These are phyloP conservation scores for Penicillium mononematosum DNA, from an alignment of 495 filamentous ascomycete genomes.

Conservation along the genomic window DNA sequence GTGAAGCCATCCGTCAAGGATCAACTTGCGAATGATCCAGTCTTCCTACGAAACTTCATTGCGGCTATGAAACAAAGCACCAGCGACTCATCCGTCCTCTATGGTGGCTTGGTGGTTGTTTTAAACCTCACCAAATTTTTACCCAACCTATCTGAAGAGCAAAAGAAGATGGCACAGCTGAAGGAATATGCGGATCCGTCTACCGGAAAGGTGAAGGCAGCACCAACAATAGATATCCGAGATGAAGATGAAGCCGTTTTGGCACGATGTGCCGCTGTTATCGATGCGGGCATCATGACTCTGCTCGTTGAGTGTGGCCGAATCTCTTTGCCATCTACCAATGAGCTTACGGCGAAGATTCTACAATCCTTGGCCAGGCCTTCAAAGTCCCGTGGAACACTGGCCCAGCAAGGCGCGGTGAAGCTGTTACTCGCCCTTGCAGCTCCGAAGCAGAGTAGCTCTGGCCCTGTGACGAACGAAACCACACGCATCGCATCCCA, in stretches of 20 bases:
- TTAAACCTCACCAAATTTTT: constrained; percentile 79
- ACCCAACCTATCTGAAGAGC: constrained; percentile 79
- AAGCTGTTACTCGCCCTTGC: constrained; percentile 74
- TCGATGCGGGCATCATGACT: constrained; percentile 72
- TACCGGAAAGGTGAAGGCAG: constrained; percentile 50
- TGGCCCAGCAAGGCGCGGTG: constrained; percentile 89
- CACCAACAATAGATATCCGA: constrained; percentile 61
- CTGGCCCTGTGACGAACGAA: constrained; percentile 37
- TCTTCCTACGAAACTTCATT: constrained; percentile 66
- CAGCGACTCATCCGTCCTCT: constrained; percentile 67
- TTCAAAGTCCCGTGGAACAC: constrained; percentile 65
- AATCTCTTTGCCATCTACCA: constrained; percentile 61
- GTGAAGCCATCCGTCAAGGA: constrained; percentile 82
- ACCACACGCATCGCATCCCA: constrained; percentile 69
- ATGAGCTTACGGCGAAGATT: constrained; percentile 67
- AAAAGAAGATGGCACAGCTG: constrained; percentile 84
- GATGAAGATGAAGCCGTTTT: constrained; percentile 73
- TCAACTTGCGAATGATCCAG: constrained; percentile 61
- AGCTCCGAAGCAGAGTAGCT: constrained; percentile 52
- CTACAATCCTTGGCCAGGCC: constrained; percentile 71
- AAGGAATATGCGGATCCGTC: constrained; percentile 89
- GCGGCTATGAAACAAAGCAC: constrained; percentile 58
- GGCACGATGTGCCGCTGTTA: constrained; percentile 70
- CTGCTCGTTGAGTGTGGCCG: constrained; percentile 70
- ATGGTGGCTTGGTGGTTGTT: constrained; percentile 81